Conservation (phyloP, 352 stramenopile species). For the Phytophthora constricta region DNA sequence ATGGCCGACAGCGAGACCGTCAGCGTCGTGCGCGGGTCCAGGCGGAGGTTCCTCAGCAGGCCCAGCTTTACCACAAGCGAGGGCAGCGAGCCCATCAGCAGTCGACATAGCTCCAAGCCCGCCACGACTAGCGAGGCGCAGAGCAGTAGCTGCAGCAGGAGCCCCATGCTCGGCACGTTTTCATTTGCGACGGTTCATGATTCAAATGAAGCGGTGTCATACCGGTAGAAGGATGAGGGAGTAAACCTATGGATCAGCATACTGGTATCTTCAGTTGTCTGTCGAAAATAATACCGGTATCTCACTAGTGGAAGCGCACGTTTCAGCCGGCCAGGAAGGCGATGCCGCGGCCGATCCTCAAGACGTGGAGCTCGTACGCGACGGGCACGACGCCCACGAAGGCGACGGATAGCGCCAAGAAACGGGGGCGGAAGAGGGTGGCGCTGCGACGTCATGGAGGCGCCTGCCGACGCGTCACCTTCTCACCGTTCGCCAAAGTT, state of each 20-base stretch:
- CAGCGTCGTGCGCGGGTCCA: slow-evolving; percentile 50
- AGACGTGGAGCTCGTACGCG: slow-evolving; percentile 47
- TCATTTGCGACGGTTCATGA: slow-evolving; percentile 2
- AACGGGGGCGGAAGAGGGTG: slow-evolving; percentile 20
- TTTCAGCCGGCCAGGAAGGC: slow-evolving; percentile 5
- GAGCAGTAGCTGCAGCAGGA: slow-evolving; percentile 23
- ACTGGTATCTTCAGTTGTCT: neutral
- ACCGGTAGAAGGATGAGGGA: neutral
- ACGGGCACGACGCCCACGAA: slow-evolving; percentile 16
- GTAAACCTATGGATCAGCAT: neutral
- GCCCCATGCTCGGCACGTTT: slow-evolving; percentile 16
- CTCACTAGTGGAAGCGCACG: neutral
- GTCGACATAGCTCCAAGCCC: slow-evolving; percentile 34
- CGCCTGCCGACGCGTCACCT: slow-evolving; percentile 60
- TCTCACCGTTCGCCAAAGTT: slow-evolving; percentile 78
- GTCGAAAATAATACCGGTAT: neutral
- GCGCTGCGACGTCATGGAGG: slow-evolving; percentile 38
- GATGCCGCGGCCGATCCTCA: slow-evolving; percentile 71
- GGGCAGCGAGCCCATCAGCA: slow-evolving; percentile 21
- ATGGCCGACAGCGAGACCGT: slow-evolving; percentile 44
- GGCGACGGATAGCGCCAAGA: slow-evolving; percentile 20
- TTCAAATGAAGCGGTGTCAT: neutral
- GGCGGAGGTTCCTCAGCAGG: slow-evolving; percentile 54
- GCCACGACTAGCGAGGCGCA: slow-evolving; percentile 19
- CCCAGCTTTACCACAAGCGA: slow-evolving; percentile 34